Evolutionary conservation across 352 stramenopile genomes (phyloP), one percentile per base, ranked within the genome.

Genomic region (Pythium grandisporangium): DNA sequence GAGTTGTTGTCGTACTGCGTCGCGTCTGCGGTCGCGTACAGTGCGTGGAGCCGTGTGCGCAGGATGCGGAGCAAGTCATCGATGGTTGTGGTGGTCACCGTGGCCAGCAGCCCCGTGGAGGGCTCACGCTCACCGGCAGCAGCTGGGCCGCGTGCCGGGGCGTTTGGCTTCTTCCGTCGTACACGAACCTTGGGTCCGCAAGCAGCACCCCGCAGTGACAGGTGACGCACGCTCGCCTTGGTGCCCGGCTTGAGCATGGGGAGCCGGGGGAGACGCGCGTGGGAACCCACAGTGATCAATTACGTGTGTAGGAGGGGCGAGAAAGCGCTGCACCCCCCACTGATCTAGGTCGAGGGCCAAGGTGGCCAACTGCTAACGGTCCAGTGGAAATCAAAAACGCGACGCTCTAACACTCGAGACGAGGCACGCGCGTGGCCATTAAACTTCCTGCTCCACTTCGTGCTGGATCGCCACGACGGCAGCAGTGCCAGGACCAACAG

Each of bases 1-100:
- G 53, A 70, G 37, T 62, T 79, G 39, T 85, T 79, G 14, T 82
- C 70, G 37, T 85, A 74, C 14, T 77, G 58, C 14, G 29, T 67
- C 3, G 55, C 42, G 35, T 79, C 63, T 1, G 66, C 37, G 3
- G 51, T 56, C n/a, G 43, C 51, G 36, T 81, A 84, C 47, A 79
- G 61, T 2, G 55, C 14, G 33, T 84, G 63, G 23, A 82, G 58
- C 1, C 30, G 44, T 29, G 58, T 66, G 12, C 70, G 68, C n/a
- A 86, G 44, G 49, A 76, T 65, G 42, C 63, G 55, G 17, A 84
- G 60, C 23, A 86, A 46, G 6, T 43, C 51, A 35, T 85, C 67
- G 7, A 80, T 29, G 2, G 36, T 33, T 13, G 25, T 30, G 37
- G 51, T 57, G 3, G 36, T 5, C 10, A 43, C 30, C 30, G 48